Evolutionary conservation across 305 asterid genomes (phyloP).

Genomic region (Lippia alba): DNA sequence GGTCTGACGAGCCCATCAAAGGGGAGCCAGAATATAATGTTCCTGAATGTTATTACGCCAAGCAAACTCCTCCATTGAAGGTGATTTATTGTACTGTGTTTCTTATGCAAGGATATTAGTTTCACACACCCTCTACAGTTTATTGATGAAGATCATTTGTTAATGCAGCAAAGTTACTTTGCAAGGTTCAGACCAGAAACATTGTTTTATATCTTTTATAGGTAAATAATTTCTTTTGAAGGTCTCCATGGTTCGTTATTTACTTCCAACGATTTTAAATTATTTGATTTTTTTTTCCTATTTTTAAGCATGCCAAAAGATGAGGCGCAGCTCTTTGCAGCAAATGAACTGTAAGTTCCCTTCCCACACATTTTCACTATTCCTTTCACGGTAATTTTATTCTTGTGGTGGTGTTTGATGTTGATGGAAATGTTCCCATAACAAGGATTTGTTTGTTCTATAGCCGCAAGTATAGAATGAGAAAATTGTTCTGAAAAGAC

Average conservation of each 20-base stretch:
- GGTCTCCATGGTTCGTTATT: slow-evolving; percentile 7
- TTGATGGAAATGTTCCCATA: background rate
- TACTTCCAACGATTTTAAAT: slow-evolving; percentile 34
- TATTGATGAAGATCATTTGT: slow-evolving; percentile 12
- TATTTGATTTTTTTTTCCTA: slow-evolving; percentile 34
- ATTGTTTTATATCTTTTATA: slow-evolving; percentile 83
- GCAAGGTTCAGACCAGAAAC: slow-evolving; percentile 70
- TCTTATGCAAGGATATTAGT: slow-evolving; percentile 16
- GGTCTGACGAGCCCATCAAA: slow-evolving; percentile 88
- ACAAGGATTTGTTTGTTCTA: slow-evolving; percentile 4
- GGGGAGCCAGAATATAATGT: slow-evolving; percentile 78
- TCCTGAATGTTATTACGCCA: slow-evolving; percentile 77
- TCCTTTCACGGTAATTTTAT: slow-evolving; percentile 4
- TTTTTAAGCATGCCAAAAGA: slow-evolving; percentile 91
- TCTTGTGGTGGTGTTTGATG: too few relatives aligned
- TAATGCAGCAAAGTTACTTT: slow-evolving; percentile 69
- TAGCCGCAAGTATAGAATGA: background rate
- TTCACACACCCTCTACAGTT: slow-evolving; percentile 11
- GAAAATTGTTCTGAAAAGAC: background rate
- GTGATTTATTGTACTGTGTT: slow-evolving; percentile 44
- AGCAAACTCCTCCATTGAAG: slow-evolving; percentile 62
- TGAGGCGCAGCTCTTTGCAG: slow-evolving; percentile 90
- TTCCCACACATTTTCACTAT: slow-evolving; percentile 21
- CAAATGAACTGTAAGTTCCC: slow-evolving; percentile 83
- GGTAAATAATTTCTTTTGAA: slow-evolving; percentile 44